Conservation (phyloP, 225 moss, liverwort and hornwort genomes). For the Anthoceros angustus region DNA sequence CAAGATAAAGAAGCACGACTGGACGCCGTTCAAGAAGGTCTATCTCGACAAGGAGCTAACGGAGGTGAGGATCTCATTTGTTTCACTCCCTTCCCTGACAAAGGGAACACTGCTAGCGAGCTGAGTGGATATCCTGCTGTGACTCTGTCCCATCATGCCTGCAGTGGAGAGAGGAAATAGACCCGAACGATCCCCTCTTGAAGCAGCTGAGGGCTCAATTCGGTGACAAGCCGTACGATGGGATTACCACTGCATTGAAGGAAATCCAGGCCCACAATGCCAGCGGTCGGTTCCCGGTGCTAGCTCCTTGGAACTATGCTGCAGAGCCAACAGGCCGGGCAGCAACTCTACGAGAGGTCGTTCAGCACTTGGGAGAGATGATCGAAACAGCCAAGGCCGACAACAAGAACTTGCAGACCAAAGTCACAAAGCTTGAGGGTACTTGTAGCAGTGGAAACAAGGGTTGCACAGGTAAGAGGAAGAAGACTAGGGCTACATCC, state of each 20-base stretch:
- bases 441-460: not conserved
- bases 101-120: not conserved
- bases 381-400: no score
- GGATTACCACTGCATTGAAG: not conserved
- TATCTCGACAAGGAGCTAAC: not conserved
- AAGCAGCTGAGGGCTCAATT: not conserved
- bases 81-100: not conserved
- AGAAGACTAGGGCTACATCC: not conserved
- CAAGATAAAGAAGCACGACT: not conserved
- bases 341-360: not conserved
- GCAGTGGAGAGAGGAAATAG: not conserved
- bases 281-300: not conserved
- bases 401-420: not conserved
- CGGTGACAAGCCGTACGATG: not conserved
- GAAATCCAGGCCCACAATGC: not conserved
- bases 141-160: constrained; percentile 7
- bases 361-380: not conserved
- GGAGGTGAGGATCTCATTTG: not conserved
- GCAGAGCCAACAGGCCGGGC: not conserved
- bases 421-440: not conserved
- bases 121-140: not conserved
- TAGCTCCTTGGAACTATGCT: not conserved
- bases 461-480: not conserved
- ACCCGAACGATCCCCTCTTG: not conserved
- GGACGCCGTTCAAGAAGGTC: not conserved